Base-by-base conservation (phyloP, 768 basidiomycete genomes). In the Agaricus sinodeliciosus region DNA sequence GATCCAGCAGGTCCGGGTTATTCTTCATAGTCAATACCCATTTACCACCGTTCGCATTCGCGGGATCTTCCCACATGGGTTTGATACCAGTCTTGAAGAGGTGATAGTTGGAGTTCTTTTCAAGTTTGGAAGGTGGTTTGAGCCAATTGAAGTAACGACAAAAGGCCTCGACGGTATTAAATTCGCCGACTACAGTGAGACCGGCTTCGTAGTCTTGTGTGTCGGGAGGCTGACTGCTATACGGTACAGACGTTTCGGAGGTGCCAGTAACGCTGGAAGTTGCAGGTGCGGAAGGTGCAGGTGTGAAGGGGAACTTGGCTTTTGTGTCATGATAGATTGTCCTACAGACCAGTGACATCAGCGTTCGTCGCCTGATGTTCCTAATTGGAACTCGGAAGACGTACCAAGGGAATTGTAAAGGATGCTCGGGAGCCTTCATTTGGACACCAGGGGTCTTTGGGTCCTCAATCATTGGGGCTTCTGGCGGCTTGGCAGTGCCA, bases 61-160 rank as follows among this genome's bases (percentile, higher is more conserved):
- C 89, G 27, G 81, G 80, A 65, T 95, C 94, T 71, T 95, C 94
- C 93, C 93, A 96, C 94, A 96, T 95, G 12, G 91, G 91, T 64
- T 92, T 91, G 73, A 94, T 94, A 15, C 90, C 90, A 18, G 82
- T 77, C 71, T 95, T 95, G 81, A 97, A 96, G 51, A 97, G 77
- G 64, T 97, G 94, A 61, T 95, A 94, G 70, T 96, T 97, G 43
- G 87, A 87, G 69, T 91, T 92, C 61, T 84, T 84, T 61, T 93
- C 89, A 31, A 95, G 80, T 62, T 83, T 81, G 31, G 90, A 91
- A 9, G 94, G 94, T 0, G 88, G 87, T 67, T 93, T 93, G 57
- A 92, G 83, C 90, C 90, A 93, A 69, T 93, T 92, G 76, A 91
- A 89, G 71, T 91, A 90, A 16, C 91, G 82, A 68, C 91, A 93